Conservation (phyloP, 176 grass and related monocot genomes). For the Saccharum officinarum region DNA sequence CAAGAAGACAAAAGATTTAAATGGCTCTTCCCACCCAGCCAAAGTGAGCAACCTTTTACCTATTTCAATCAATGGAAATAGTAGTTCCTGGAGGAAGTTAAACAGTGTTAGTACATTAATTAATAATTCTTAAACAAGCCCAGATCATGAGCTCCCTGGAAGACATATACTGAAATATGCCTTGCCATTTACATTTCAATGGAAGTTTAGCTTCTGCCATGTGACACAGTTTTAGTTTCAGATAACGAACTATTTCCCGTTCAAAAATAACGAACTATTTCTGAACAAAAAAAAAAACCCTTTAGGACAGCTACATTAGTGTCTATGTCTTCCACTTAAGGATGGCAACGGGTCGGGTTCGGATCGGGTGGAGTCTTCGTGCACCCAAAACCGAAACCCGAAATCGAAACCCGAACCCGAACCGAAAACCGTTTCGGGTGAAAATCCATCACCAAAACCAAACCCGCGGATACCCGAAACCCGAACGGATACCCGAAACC, state of each 20-base stretch:
- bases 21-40: constrained; percentile 80
- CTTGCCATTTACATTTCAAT: not conserved
- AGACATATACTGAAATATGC: not conserved
- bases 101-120: not conserved
- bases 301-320: constrained; percentile 84
- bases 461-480: too few species aligned
- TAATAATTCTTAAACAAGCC: not conserved
- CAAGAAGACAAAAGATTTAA: constrained; percentile 82
- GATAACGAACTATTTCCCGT: too few species aligned
- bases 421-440: too few species aligned
- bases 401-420: too few species aligned
- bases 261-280: not conserved
- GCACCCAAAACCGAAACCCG: too few species aligned
- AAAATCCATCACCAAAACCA: too few species aligned
- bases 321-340: constrained; percentile 80
- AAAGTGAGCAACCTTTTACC: constrained; percentile 63
- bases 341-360: too few species aligned
- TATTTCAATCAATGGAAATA: constrained; percentile 86
- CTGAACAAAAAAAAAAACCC: constrained; percentile 27
- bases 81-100: constrained; percentile 61
- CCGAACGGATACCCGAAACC: too few species aligned
- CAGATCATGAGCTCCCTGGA: not conserved
- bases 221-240: not conserved
- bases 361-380: too few species aligned
- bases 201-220: not conserved